These are phyloP conservation scores for Baeospora myosura DNA, from an alignment of 1,284 basidiomycete genomes.

Conservation along the genomic window DNA sequence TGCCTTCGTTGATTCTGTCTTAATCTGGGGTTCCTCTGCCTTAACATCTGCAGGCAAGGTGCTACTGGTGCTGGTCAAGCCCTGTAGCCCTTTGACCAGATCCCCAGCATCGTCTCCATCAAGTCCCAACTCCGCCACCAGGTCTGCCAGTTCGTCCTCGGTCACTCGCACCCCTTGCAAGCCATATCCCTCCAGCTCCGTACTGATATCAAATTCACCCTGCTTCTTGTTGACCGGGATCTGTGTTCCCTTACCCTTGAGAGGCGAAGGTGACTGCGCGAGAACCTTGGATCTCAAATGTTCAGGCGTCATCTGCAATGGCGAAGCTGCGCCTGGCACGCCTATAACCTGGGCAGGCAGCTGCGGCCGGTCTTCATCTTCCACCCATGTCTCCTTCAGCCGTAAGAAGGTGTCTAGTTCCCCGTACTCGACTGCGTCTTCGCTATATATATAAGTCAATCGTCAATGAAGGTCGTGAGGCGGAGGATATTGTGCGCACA, in stretches of 20 bases:
- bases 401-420: slow-evolving; percentile 65
- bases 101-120: slow-evolving; percentile 66
- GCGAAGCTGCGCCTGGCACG: slow-evolving; percentile 67
- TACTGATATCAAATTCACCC: slow-evolving; percentile 55
- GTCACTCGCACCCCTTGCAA: slow-evolving; percentile 71
- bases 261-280: slow-evolving; percentile 41
- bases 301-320: slow-evolving; percentile 72
- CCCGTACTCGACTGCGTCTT: slow-evolving; percentile 72
- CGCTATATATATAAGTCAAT: slow-evolving; percentile 33
- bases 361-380: slow-evolving; percentile 47
- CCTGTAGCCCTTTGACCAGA: slow-evolving; percentile 50
- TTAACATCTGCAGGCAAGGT: too few species aligned
- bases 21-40: too few species aligned
- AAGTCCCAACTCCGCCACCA: slow-evolving; percentile 67
- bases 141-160: slow-evolving; percentile 57
- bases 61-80: too few species aligned
- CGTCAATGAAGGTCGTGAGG: not conserved
- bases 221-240: slow-evolving; percentile 44
- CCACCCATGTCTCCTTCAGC: slow-evolving; percentile 58
- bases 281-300: slow-evolving; percentile 52
- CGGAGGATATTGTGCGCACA: slow-evolving; percentile 31
- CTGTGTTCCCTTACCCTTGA: slow-evolving; percentile 27
- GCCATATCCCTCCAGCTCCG: slow-evolving; percentile 60
- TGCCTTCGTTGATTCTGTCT: too few species aligned
- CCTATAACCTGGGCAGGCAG: slow-evolving; percentile 55